Evolutionary conservation across 257 asterid species (phyloP), one percentile per base, ranked within the genome.

Genomic region (Petunia secreta): DNA sequence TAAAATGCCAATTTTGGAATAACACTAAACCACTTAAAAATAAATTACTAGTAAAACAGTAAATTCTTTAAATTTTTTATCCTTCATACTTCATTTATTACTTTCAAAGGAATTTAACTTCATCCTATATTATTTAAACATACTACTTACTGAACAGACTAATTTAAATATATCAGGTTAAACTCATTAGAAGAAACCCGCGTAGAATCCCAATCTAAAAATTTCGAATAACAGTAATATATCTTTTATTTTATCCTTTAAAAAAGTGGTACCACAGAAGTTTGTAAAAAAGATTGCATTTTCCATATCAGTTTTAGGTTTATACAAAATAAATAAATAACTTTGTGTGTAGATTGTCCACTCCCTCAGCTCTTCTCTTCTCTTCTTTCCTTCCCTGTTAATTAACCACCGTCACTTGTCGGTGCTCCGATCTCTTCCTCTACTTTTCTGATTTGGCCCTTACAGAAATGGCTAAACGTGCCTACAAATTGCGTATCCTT

Each of bases 401-500:
- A 75, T 69, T 36, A 58, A 43, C 46, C 62, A 77, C 85, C 83
- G 69, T 6, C 68, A 53, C 54, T 77, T 76, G 36, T 40, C 8
- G 67, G 78, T 11, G 34, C 34, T 25, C 65, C 44, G 67, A 82
- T 80, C 84, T 76, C 39, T 39, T 75, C 25, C 62, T 63, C 37
- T 40, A 63, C 25, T 79, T 75, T 34, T 73, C 78, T 62, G 63
- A 73, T 73, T 73, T 4, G 48, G 25, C 25, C 6, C 2, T 34
- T 36, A n/a, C 36, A 6, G 63, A 73, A 52, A 96, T 96, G 98
- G 94, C 94, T 80, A 91, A 91, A 77, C 97, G 98, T 44, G 98
- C 98, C 46, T 96, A 96, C 81, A 96, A 96, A 88, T 85, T 96
- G 87, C 99, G 98, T 96, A 94, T 94, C 97, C 97, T 91, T 54